phyloP scores from a whole-genome alignment of 129 eudicot genomes.

The Flaveria bidentis region DNA sequence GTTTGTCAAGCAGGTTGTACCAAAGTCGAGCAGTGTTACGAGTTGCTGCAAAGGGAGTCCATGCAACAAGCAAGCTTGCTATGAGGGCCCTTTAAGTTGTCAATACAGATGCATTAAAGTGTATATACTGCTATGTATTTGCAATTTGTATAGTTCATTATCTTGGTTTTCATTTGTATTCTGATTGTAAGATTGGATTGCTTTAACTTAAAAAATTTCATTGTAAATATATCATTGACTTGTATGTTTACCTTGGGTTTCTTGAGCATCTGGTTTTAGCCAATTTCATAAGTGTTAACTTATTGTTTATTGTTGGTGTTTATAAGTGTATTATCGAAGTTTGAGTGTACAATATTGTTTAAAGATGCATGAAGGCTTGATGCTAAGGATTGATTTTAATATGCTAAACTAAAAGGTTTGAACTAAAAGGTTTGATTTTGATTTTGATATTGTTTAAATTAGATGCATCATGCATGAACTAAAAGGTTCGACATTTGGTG shows the following conservation, averaged over 20 bases:
- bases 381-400: neutral
- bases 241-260: slow-evolving; percentile 14
- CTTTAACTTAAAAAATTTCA: slow-evolving; percentile 6
- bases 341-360: neutral
- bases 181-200: slow-evolving; percentile 27
- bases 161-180: neutral
- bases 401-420: neutral
- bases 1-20: slow-evolving; percentile 64
- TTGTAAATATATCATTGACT: slow-evolving; percentile 30
- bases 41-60: slow-evolving; percentile 75
- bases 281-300: neutral
- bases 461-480: too few relatives aligned
- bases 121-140: slow-evolving; percentile 28
- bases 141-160: slow-evolving; percentile 24
- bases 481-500: neutral
- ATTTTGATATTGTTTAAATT: too few relatives aligned
- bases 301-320: too few relatives aligned
- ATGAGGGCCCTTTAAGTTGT: slow-evolving; percentile 59
- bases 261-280: neutral
- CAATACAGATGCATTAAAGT: slow-evolving; percentile 23
- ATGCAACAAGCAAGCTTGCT: slow-evolving; percentile 64
- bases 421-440: neutral
- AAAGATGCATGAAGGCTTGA: neutral
- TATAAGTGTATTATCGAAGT: neutral
- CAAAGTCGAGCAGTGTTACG: slow-evolving; percentile 65